These are phyloP conservation scores for Corylus avellana DNA, from an alignment of 306 rosid genomes.

Conservation along the genomic window DNA sequence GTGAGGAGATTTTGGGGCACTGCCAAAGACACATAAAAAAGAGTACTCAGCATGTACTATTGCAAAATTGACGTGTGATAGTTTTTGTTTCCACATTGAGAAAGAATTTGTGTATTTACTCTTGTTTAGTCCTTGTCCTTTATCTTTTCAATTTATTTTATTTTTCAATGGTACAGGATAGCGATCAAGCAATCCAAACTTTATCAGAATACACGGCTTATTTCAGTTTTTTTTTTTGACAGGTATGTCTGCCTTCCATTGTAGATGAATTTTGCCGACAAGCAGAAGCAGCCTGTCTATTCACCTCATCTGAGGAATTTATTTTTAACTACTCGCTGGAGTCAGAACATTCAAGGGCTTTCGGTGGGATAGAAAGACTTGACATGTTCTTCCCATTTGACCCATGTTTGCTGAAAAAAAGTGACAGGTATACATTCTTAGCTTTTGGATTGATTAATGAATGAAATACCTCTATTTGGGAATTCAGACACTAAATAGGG, in stretches of 20 bases:
- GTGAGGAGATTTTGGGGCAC: slow-evolving; percentile 36
- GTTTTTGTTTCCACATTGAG: too few species aligned
- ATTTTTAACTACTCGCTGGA: slow-evolving; percentile 61
- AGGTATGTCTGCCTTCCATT: slow-evolving; percentile 87
- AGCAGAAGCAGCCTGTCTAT: slow-evolving; percentile 73
- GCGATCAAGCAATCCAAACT: background rate
- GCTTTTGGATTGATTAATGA: background rate
- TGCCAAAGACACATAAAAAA: background rate
- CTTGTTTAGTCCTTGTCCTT: background rate
- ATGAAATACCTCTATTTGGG: background rate
- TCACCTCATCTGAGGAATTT: slow-evolving; percentile 54
- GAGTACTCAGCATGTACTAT: background rate
- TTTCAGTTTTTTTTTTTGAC: slow-evolving; percentile 28
- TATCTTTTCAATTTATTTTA: background rate
- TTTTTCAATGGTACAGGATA: background rate
- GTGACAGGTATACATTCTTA: slow-evolving; percentile 59
- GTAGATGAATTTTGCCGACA: slow-evolving; percentile 78
- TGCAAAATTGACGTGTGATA: slow-evolving; percentile 6
- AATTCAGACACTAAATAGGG: background rate
- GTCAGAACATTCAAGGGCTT: slow-evolving; percentile 71
- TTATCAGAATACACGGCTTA: background rate
- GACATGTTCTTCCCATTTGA: slow-evolving; percentile 95
- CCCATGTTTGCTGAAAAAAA: slow-evolving; percentile 68
- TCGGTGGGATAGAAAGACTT: slow-evolving; percentile 84
- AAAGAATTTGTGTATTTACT: background rate